Percentiles rank a stretch among this genome's conserved stretches.
These are phyloP conservation scores for Oxyria digyna DNA, from an alignment of 148 eudicot species.

Conservation along the genomic window DNA sequence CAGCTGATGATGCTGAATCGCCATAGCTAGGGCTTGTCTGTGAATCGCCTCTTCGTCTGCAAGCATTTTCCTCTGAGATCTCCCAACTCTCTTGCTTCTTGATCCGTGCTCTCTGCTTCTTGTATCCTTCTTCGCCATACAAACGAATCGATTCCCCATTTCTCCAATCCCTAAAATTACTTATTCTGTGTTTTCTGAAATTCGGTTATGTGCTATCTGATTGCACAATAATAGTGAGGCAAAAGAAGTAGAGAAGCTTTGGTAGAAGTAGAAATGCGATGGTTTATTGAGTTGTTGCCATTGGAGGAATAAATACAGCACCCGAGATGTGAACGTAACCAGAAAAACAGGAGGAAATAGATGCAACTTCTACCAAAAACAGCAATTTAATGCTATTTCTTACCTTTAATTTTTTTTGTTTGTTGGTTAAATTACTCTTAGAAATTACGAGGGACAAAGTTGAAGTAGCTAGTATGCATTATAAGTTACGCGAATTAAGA, in stretches of 20 bases:
- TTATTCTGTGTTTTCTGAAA: background rate
- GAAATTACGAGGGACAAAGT: too few relatives aligned
- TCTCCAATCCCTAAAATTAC: background rate
- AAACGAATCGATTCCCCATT: slow-evolving; percentile 65
- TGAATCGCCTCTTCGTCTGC: slow-evolving; percentile 77
- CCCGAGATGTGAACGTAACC: background rate
- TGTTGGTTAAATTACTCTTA: too few relatives aligned
- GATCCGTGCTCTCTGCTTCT: slow-evolving; percentile 31
- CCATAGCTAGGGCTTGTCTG: slow-evolving; percentile 78
- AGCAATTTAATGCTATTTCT: slow-evolving; percentile 1
- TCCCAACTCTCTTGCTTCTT: slow-evolving; percentile 37
- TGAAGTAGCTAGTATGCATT: too few relatives aligned
- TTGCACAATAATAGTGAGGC: background rate
- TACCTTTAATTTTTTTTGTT: background rate
- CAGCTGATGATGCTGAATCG: slow-evolving; percentile 68
- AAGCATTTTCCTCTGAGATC: slow-evolving; percentile 43
- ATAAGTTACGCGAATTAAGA: too few relatives aligned
- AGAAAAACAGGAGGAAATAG: background rate
- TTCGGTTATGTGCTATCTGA: background rate
- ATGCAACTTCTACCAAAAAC: background rate
- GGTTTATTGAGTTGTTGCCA: background rate
- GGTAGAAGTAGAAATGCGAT: background rate
- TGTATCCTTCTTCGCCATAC: slow-evolving; percentile 58
- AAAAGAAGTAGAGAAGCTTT: background rate
- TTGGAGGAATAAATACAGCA: background rate